These are phyloP conservation scores for Phoma sp. DNA, from an alignment of 2,329 filamentous ascomycete genomes.

Conservation along the genomic window DNA sequence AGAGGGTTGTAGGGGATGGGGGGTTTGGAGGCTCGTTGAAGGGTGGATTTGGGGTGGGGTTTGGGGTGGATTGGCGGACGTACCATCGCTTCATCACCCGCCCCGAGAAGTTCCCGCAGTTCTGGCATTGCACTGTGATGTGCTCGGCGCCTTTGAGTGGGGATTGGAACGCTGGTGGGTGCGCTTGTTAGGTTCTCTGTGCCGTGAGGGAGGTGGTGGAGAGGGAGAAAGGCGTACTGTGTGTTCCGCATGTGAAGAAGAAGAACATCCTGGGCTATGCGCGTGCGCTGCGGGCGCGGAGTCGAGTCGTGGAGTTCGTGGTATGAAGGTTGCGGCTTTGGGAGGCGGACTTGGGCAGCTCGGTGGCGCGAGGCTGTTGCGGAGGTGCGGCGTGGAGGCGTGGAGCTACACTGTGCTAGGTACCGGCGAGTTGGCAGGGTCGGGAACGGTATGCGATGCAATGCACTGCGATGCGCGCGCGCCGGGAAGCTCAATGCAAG, in stretches of 20 bases:
- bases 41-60: too few species aligned
- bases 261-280: conserved; percentile 48
- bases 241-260: conserved; percentile 59
- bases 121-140: conserved; percentile 58
- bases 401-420: background rate
- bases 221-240: conserved; percentile 46
- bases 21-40: background rate
- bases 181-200: too few species aligned
- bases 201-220: too few species aligned
- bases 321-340: conserved; percentile 1
- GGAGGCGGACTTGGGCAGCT: too few species aligned
- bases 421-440: too few species aligned
- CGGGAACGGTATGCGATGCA: too few species aligned
- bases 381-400: background rate
- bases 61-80: conserved; percentile 2
- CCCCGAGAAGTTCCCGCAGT: conserved; percentile 58
- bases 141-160: conserved; percentile 56
- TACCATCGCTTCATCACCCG: conserved; percentile 55
- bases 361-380: background rate
- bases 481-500: conserved; percentile 8
- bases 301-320: background rate
- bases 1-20: background rate
- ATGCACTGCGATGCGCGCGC: conserved; percentile 8
- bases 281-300: conserved; percentile 2
- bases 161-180: conserved; percentile 52